phyloP scores from a whole-genome alignment of 441 rosid species.

The Croton laevigatus region DNA sequence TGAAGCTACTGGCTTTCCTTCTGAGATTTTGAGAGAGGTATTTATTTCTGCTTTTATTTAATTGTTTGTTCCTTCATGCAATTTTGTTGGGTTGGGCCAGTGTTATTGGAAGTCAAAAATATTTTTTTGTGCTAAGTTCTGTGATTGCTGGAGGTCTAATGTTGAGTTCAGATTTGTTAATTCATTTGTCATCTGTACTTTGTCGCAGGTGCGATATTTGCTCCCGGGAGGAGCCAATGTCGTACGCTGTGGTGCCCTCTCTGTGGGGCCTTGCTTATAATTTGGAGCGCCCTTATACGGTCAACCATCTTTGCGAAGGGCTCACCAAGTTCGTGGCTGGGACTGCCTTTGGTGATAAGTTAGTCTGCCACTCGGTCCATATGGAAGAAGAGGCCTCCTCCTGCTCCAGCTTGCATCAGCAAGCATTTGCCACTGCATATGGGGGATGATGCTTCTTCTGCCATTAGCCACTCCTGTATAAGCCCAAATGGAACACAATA shows the following conservation, averaged over 20 bases:
- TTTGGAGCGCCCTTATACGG: conserved; percentile 77
- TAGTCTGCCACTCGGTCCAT: conserved; percentile 74
- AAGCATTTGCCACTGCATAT: conserved; percentile 72
- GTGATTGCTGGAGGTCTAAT: conserved; percentile 38
- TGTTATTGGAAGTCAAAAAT: conserved; percentile 14
- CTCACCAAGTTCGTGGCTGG: conserved; percentile 71
- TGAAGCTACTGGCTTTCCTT: conserved; percentile 80
- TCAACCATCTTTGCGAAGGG: conserved; percentile 74
- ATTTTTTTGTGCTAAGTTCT: conserved; percentile 15
- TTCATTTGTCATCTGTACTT: conserved; percentile 56
- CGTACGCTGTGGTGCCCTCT: conserved; percentile 96
- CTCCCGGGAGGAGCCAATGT: conserved; percentile 99
- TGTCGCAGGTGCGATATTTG: conserved; percentile 99
- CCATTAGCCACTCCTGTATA: conserved; percentile 49
- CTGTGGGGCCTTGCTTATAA: conserved; percentile 61
- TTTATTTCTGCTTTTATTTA: background rate
- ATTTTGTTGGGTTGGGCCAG: background rate
- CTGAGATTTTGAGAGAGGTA: conserved; percentile 67
- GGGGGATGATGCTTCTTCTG: conserved; percentile 99
- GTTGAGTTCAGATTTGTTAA: conserved; percentile 31
- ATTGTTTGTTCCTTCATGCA: background rate
- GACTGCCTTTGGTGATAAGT: conserved; percentile 84
- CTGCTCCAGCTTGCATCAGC: conserved; percentile 88
- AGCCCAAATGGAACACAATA: conserved; percentile 38
- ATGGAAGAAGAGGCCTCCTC: conserved; percentile 95